phyloP scores from a whole-genome alignment of 495 filamentous ascomycete genomes.

The Penicillium cataractarum region DNA sequence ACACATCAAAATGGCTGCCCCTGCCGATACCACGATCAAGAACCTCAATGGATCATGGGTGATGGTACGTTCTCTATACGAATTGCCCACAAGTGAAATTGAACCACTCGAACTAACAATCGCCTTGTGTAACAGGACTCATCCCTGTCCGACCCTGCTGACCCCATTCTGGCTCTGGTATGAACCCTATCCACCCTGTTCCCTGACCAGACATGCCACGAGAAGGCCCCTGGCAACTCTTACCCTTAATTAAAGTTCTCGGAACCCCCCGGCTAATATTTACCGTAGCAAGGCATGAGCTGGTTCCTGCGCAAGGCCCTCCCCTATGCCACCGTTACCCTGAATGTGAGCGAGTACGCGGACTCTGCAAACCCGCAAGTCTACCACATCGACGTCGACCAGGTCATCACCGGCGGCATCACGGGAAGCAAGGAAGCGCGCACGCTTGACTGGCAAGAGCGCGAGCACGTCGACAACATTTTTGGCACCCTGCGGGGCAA shows the following conservation, averaged over 20 bases:
- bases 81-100: not conserved
- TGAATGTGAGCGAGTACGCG: conserved; percentile 67
- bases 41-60: conserved; percentile 78
- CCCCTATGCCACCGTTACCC: conserved; percentile 69
- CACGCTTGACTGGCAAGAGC: conserved; percentile 67
- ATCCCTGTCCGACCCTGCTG: conserved; percentile 69
- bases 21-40: conserved; percentile 68
- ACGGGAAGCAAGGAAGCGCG: conserved; percentile 73
- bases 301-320: conserved; percentile 84
- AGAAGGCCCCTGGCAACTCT: too few relatives aligned
- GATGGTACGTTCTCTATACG: conserved; percentile 59
- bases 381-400: conserved; percentile 80
- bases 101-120: not conserved
- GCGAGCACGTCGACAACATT: conserved; percentile 76
- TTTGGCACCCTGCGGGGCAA: conserved; percentile 74
- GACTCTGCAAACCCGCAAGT: conserved; percentile 44
- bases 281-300: conserved; percentile 70
- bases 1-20: conserved; percentile 77
- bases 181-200: conserved; percentile 12
- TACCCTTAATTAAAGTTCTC: too few relatives aligned
- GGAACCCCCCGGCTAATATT: conserved; percentile 20
- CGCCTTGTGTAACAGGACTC: conserved; percentile 66
- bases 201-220: not conserved
- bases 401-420: conserved; percentile 75
- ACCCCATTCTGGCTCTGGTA: conserved; percentile 72